A percentile compares a stretch with the other conserved stretches of the same genome.
Conservation (phyloP, 2,329 filamentous ascomycete genomes). For the Aaosphaeria arxii region DNA sequence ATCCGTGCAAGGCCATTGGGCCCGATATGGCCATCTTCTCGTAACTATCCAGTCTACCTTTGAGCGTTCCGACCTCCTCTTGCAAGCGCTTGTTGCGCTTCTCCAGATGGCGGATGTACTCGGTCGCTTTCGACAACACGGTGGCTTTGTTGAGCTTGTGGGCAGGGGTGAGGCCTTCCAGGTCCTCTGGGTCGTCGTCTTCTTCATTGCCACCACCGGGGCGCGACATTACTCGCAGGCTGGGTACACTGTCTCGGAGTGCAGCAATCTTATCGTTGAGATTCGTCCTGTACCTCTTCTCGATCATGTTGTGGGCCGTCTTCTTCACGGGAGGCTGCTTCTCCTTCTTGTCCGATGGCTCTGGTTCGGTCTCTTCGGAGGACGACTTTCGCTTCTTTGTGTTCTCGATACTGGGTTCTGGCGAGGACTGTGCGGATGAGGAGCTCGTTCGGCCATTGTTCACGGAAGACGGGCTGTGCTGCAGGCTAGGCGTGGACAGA, state of each 20-base stretch:
- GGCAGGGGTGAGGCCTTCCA: conserved; percentile 67
- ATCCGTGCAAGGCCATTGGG: conserved; percentile 36
- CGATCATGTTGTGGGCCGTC: conserved; percentile 96
- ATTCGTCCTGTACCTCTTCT: conserved; percentile 94
- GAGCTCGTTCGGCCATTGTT: conserved; percentile 32
- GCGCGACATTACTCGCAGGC: conserved; percentile 76
- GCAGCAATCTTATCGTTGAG: conserved; percentile 96
- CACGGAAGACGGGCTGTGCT: conserved; percentile 34
- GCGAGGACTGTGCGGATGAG: conserved; percentile 59
- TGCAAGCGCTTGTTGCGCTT: conserved; percentile 80
- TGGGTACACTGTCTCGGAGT: conserved; percentile 86
- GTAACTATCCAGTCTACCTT: conserved; percentile 62
- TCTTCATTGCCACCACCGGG: conserved; percentile 56
- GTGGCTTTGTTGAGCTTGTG: conserved; percentile 99
- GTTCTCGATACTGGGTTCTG: conserved; percentile 44
- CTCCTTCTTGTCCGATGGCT: conserved; percentile 49
- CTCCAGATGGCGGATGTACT: conserved; percentile 92
- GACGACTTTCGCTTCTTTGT: conserved; percentile 39
- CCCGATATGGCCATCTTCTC: conserved; percentile 69
- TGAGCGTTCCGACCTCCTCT: conserved; percentile 78
- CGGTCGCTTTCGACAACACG: conserved; percentile 89
- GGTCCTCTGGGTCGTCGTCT: conserved; percentile 77
- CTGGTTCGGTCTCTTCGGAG: conserved; percentile 56
- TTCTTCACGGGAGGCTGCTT: conserved; percentile 68
- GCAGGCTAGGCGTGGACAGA: conserved; percentile 33